These are phyloP conservation scores for Nowakowskiella sp. DNA, from an alignment of 192 early-diverging fungal genomes.

Conservation along the genomic window DNA sequence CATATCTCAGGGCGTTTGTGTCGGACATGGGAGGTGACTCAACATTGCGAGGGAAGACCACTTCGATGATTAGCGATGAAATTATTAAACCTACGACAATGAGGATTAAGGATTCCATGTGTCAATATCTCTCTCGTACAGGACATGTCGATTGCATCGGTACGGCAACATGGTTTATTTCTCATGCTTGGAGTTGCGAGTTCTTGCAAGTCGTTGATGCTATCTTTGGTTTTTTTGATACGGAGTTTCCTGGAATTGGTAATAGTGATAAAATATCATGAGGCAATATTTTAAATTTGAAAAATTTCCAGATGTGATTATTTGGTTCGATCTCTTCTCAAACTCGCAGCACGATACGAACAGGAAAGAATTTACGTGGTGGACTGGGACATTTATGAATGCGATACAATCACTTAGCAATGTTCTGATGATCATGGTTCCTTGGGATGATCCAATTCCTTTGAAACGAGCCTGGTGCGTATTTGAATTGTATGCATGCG, in stretches of 20 bases:
- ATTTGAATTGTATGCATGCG: slow-evolving; percentile 16
- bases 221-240: neutral
- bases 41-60: no score
- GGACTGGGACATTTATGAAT: slow-evolving; percentile 13
- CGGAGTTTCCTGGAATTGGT: no score
- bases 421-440: slow-evolving; percentile 16
- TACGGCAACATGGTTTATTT: slow-evolving; percentile 24
- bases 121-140: no score
- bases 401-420: slow-evolving; percentile 20
- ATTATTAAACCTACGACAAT: no score
- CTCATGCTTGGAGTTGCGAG: slow-evolving; percentile 20
- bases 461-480: slow-evolving; percentile 15
- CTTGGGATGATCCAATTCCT: slow-evolving; percentile 15
- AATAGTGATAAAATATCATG: no score
- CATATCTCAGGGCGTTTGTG: no score
- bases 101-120: no score
- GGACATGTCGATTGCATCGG: no score
- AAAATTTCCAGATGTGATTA: no score
- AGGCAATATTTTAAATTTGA: no score
- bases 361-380: slow-evolving; percentile 12
- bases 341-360: slow-evolving; percentile 14
- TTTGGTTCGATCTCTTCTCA: slow-evolving; percentile 26
- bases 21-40: no score
- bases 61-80: no score
- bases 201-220: slow-evolving; percentile 23